Evolutionary conservation across 2,329 filamentous ascomycete genomes (phyloP), one percentile per base, ranked within the genome.

Genomic region (Metarhizium humberi): DNA sequence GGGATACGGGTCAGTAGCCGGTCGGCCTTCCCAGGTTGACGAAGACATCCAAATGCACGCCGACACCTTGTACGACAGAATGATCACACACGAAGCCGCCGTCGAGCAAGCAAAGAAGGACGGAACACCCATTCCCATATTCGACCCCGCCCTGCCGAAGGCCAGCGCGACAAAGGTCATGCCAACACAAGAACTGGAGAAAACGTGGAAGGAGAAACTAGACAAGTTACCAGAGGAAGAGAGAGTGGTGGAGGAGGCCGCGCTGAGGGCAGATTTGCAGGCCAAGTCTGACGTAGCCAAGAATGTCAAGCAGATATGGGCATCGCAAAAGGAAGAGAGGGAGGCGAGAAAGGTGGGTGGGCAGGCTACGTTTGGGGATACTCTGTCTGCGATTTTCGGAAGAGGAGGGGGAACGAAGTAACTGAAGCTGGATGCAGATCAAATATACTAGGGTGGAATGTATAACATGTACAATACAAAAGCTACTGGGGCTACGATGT

Each of bases 1-100:
- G 18, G 94, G 94, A 4, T 97, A 96, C 68, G 80, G 95, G 38
- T 81, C 83, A 7, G 82, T 82, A 30, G 75, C 82, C 58, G 81
- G 87, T 48, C 81, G 85, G 25, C 75, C 85, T 8, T 73, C 78
- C 0, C 79, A 85, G 34, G 79, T 88, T 52, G 88, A 96, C 63
- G 92, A 96, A 69, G 82, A 87, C 62, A 90, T 99, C 58, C 94
- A 97, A 72, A 90, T 97, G 86, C 92, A 96, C 69, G 92, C 92
- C 57, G 94, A 99, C 73, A 83, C 82, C 59, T 78, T 99, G 45
- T 99, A 91, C 71, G 88, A 92, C 65, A 84, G 87, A 62, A 90
- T 97, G 85, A 71, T 95, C 42, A 80, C 83, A 58, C 90, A 95
- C 67, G 92, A 99, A 71, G 77, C 76, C 20, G 81, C 79, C 59